phyloP scores from a whole-genome alignment of 1,284 basidiomycete genomes.

The Prillingera fragicola region DNA sequence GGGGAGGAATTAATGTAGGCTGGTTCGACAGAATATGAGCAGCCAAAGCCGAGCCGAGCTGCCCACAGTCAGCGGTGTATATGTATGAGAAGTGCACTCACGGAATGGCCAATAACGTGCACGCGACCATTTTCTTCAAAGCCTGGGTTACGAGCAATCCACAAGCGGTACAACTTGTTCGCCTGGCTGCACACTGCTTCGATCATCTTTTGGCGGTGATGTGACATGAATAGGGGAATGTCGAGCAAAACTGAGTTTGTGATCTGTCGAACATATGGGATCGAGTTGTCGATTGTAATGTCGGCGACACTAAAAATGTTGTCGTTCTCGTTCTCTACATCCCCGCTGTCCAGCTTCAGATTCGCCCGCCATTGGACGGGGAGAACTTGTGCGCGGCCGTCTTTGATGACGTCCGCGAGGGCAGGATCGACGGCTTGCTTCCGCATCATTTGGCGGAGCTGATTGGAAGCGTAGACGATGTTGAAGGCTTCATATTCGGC shows the following conservation, averaged over 20 bases:
- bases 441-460: constrained; percentile 48
- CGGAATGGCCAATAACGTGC: constrained; percentile 48
- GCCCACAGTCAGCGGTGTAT: constrained; percentile 1
- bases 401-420: constrained; percentile 49
- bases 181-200: constrained; percentile 50
- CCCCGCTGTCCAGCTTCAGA: constrained; percentile 49
- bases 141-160: constrained; percentile 53
- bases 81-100: constrained; percentile 14
- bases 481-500: constrained; percentile 51
- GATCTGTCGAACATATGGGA: constrained; percentile 51
- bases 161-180: constrained; percentile 53
- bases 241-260: constrained; percentile 53
- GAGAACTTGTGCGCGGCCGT: constrained; percentile 51
- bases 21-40: constrained; percentile 55
- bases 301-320: constrained; percentile 52
- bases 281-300: constrained; percentile 51
- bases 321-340: constrained; percentile 49
- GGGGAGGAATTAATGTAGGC: constrained; percentile 50
- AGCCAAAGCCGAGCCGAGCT: constrained; percentile 54
- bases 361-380: constrained; percentile 56
- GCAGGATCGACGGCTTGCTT: constrained; percentile 50
- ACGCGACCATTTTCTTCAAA: constrained; percentile 51
- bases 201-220: constrained; percentile 54
- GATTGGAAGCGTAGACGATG: constrained; percentile 53
- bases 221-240: constrained; percentile 50